phyloP scores from a whole-genome alignment of 1,284 basidiomycete genomes.

The Vanrija sp. region DNA sequence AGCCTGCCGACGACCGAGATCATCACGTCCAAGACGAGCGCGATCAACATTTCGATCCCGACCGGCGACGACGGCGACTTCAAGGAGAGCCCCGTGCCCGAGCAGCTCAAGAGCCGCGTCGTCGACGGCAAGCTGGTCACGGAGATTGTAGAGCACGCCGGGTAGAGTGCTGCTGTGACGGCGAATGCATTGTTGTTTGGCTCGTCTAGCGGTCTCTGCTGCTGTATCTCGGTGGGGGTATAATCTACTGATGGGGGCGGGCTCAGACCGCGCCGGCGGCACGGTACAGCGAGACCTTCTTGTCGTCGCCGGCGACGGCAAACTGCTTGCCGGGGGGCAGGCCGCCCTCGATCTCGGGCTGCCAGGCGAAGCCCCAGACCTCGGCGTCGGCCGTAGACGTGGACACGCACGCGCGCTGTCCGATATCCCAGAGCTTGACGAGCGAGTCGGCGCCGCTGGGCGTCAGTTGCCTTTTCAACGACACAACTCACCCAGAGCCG shows the following conservation, averaged over 20 bases:
- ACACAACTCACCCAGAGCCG: conserved; percentile 64
- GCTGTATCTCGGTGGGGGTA: neutral
- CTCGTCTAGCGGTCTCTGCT: neutral
- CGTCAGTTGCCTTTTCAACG: neutral
- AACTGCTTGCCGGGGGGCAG: conserved; percentile 57
- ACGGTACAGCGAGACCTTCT: conserved; percentile 61
- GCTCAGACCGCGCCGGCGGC: conserved; percentile 37
- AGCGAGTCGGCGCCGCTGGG: conserved; percentile 74
- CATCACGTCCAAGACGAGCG: conserved; percentile 90
- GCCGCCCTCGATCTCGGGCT: conserved; percentile 59
- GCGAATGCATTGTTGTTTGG: neutral
- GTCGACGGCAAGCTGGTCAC: conserved; percentile 82
- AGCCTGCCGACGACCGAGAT: conserved; percentile 73
- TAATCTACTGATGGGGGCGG: neutral
- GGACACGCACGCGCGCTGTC: conserved; percentile 68
- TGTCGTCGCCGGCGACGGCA: conserved; percentile 75
- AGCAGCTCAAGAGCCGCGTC: conserved; percentile 88
- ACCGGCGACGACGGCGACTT: conserved; percentile 81
- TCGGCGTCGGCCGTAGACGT: conserved; percentile 72
- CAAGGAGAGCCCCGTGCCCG: conserved; percentile 84
- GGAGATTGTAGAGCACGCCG: conserved; percentile 80
- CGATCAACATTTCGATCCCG: conserved; percentile 88
- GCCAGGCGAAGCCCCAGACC: conserved; percentile 81
- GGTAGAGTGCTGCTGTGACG: conserved; percentile 48
- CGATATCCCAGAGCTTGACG: conserved; percentile 83